Evolutionary conservation across 768 basidiomycete species (phyloP), one percentile per base, ranked within the genome.

Genomic region (Rossbeevera mucosa): DNA sequence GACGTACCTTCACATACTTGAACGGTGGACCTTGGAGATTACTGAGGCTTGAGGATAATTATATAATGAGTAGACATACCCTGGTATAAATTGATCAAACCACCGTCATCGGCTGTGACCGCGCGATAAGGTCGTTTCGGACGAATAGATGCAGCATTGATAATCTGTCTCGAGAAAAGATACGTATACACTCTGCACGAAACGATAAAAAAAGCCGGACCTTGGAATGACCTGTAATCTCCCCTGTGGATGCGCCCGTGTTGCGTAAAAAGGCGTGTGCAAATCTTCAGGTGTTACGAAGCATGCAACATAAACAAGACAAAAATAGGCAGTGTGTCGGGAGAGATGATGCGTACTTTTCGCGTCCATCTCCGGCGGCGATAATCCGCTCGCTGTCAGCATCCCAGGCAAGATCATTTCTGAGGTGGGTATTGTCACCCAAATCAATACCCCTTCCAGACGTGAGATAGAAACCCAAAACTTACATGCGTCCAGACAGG

Each of bases 391-490:
- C 95, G 64, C 88, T 91, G 69, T 97, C 95, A 1, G 88, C 89
- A 63, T 97, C 95, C 95, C 95, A 98, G 11, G 86, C 87, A 20
- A 98, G 80, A 71, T 97, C 95, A 60, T 94, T 94, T 58, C 94
- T 92, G 58, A n/a, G 20, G n/a, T 13, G 22, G 9, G 26, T 25
- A 30, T 46, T n/a, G 13, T 2, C 28, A 9, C 40, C 44, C 38
- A 2, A 21, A 41, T 53, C 12, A 41, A n/a, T 30, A 24, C 14
- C 24, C 20, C 18, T 11, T n/a, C n/a, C n/a, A 25, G n/a, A 36
- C 3, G 7, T 11, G 18, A 7, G 3, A 29, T n/a, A n/a, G 22
- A 50, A 36, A 38, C 33, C 7, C 21, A 20, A 21, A 29, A 53
- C 67, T 54, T 66, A 91, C 90, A 93, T 78, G 48, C 77, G 78